Evolutionary conservation across 441 rosid species (phyloP).

Genomic region (Adansonia gregorii): DNA sequence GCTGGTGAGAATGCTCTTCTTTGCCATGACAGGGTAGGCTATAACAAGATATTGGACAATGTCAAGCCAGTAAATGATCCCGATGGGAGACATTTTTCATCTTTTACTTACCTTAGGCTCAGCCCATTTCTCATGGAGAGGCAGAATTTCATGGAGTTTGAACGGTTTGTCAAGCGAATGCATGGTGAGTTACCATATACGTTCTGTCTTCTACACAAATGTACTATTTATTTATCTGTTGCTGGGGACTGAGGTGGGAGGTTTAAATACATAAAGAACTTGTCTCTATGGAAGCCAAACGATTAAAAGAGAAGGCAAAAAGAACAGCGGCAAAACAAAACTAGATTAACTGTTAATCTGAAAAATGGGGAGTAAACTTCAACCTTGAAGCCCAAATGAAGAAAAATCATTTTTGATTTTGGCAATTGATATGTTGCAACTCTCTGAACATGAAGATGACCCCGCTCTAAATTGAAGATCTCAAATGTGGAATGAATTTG

Average conservation of each 20-base stretch:
- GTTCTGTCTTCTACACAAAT: neutral
- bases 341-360: neutral
- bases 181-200: conserved; percentile 59
- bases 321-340: neutral
- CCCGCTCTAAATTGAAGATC: neutral
- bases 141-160: conserved; percentile 75
- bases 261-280: neutral
- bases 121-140: conserved; percentile 76
- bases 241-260: neutral
- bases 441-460: neutral
- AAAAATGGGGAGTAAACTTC: neutral
- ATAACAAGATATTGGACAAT: conserved; percentile 75
- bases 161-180: conserved; percentile 80
- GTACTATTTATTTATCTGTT: neutral
- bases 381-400: neutral
- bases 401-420: neutral
- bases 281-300: neutral
- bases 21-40: conserved; percentile 72
- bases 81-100: conserved; percentile 71
- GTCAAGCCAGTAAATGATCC: conserved; percentile 83
- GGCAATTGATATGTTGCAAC: neutral
- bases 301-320: neutral
- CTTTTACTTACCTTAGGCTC: conserved; percentile 83
- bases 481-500: neutral
- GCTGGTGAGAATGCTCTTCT: conserved; percentile 75